Percentiles rank a stretch among this genome's conserved stretches.
Evolutionary conservation across 2,329 filamentous ascomycete genomes (phyloP).

Genomic region (Didymella exigua): DNA sequence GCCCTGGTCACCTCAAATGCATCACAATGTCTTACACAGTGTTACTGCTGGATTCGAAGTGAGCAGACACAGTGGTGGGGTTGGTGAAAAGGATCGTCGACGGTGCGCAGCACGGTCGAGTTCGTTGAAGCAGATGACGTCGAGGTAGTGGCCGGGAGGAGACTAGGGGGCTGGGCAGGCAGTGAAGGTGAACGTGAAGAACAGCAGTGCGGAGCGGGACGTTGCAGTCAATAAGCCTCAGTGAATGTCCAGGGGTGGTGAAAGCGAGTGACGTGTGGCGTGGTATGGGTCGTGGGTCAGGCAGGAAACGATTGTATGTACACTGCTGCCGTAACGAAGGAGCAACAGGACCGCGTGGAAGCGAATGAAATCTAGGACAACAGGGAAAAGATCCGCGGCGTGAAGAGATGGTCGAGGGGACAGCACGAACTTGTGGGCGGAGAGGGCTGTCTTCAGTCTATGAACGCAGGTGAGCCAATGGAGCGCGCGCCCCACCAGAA

Average conservation of each 20-base stretch:
- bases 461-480: slow-evolving; percentile 14
- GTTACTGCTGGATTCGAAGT: slow-evolving; percentile 1
- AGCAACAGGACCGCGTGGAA: slow-evolving; percentile 38
- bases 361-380: slow-evolving; percentile 31
- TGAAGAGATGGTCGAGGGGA: slow-evolving; percentile 15
- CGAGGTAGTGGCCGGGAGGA: neutral
- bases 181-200: slow-evolving; percentile 13
- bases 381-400: slow-evolving; percentile 19
- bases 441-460: slow-evolving; percentile 11
- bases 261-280: slow-evolving; percentile 20
- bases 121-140: slow-evolving; percentile 16
- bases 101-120: slow-evolving; percentile 31
- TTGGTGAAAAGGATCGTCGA: slow-evolving; percentile 10
- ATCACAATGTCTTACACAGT: slow-evolving; percentile 32
- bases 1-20: slow-evolving; percentile 36
- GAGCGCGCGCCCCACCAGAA: slow-evolving; percentile 9
- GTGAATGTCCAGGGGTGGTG: slow-evolving; percentile 8
- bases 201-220: slow-evolving; percentile 7
- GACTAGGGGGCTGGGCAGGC: neutral
- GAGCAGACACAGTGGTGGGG: slow-evolving; percentile 7
- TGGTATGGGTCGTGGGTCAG: slow-evolving; percentile 15
- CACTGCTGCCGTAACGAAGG: slow-evolving; percentile 42
- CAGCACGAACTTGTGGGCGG: slow-evolving; percentile 27
- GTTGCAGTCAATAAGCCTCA: slow-evolving; percentile 15
- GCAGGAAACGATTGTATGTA: slow-evolving; percentile 22